Conservation (phyloP, 805 yeast species). For the Nakazawaea molendinolei region DNA sequence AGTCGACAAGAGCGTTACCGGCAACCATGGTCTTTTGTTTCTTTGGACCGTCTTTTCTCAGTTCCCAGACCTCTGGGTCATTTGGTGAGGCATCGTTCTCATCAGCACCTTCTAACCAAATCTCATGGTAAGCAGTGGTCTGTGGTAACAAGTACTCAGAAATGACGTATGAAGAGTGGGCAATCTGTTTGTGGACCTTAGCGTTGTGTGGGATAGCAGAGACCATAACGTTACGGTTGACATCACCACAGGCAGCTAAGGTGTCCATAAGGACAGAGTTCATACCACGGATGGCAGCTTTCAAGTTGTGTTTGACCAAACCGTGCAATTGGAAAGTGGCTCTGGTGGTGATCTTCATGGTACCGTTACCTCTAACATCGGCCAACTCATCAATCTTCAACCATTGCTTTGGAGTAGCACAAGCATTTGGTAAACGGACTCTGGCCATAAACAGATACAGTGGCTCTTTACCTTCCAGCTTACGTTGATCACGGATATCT, state of each 20-base stretch:
- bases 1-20: slow-evolving; percentile 74
- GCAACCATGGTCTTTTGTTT: slow-evolving; percentile 80
- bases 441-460: slow-evolving; percentile 97
- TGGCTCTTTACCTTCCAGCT: slow-evolving; percentile 89
- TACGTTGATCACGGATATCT: slow-evolving; percentile 89
- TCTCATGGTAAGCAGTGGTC: slow-evolving; percentile 94
- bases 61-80: slow-evolving; percentile 58
- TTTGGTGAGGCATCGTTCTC: slow-evolving; percentile 55
- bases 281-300: slow-evolving; percentile 89
- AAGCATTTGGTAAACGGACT: slow-evolving; percentile 91
- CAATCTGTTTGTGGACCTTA: slow-evolving; percentile 71
- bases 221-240: slow-evolving; percentile 90
- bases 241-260: slow-evolving; percentile 98
- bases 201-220: slow-evolving; percentile 86
- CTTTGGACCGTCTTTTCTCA: slow-evolving; percentile 67
- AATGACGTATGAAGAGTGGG: slow-evolving; percentile 52
- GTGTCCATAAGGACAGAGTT: slow-evolving; percentile 88
- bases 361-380: slow-evolving; percentile 81
- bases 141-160: slow-evolving; percentile 82
- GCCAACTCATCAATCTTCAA: slow-evolving; percentile 77
- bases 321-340: slow-evolving; percentile 97
- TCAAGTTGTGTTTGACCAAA: slow-evolving; percentile 81
- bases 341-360: slow-evolving; percentile 90
- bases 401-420: slow-evolving; percentile 85
- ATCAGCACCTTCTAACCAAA: slow-evolving; percentile 89